Base-by-base conservation (phyloP, 768 basidiomycete genomes). In the Paxillus rubicundulus region DNA sequence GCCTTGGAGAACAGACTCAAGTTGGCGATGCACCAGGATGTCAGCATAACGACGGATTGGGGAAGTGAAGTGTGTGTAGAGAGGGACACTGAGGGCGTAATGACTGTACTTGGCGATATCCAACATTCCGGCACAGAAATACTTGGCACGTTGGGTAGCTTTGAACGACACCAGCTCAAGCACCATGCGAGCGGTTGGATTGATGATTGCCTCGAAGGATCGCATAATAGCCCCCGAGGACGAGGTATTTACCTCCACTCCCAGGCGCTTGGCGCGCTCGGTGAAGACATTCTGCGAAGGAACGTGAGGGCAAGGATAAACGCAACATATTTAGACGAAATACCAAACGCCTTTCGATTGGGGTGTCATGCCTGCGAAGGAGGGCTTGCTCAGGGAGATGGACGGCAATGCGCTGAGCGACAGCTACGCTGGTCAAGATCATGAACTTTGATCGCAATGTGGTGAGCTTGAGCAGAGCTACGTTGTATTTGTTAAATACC, bases 111-210 rank as follows among this genome's bases (percentile, higher is more conserved):
- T 98, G 38, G 94, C 92, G 63, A 99, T 99, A 70, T 99, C 97
- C 61, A 99, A 77, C 96, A 98, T 98, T 57, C 97, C 97, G 21
- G 94, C 83, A 66, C 97, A 99, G 85, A 98, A 98, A 72, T 99
- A 99, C 70, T 94, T 95, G 60, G 97, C 92, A 47, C 87, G 82
- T 54, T 92, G 89, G 55, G 94, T 98, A n/a, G 93, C 87, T 71
- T 97, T 97, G 68, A 82, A 85, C 14, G 86, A 84, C 38, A 98
- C 76, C 32, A 97, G 67, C 69, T 94, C 86, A 9, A 99, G 75
- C n/a, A 94, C 78, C 45, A 81, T 74, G 51, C 85, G 86, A 52
- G 87, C 86, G 47, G 84, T 83, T 8, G 85, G 82, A 56, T 95
- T 84, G 37, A 78, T 64, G 54, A 98, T 78, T 8, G 76, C 72